A percentile compares a stretch with the other conserved stretches of the same genome.
Conservation (phyloP, 352 stramenopile species). For the Pythium plurisporium region DNA sequence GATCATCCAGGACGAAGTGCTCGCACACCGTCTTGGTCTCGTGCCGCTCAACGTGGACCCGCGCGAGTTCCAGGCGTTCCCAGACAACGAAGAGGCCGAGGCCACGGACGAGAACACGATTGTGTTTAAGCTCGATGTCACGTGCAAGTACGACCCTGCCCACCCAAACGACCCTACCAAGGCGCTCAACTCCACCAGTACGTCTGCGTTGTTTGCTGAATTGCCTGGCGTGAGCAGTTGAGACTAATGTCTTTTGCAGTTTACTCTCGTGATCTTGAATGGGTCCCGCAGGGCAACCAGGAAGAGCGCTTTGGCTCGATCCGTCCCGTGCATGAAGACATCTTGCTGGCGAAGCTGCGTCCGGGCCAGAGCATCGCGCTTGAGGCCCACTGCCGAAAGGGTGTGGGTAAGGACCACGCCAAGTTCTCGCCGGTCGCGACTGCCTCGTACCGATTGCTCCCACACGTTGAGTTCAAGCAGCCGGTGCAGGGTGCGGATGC, state of each 20-base stretch:
- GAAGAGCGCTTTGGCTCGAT: slow-evolving; percentile 85
- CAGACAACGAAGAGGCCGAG: slow-evolving; percentile 85
- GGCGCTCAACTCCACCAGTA: slow-evolving; percentile 58
- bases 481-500: slow-evolving; percentile 60
- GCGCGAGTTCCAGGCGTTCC: slow-evolving; percentile 83
- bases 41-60: slow-evolving; percentile 82
- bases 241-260: slow-evolving; percentile 35
- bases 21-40: slow-evolving; percentile 87
- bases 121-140: slow-evolving; percentile 95
- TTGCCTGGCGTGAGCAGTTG: neutral
- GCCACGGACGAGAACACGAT: slow-evolving; percentile 95
- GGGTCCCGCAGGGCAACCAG: slow-evolving; percentile 96
- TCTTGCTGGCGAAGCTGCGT: slow-evolving; percentile 95
- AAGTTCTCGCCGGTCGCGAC: slow-evolving; percentile 97
- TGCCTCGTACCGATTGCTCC: slow-evolving; percentile 93
- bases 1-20: slow-evolving; percentile 92
- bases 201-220: no score
- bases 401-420: slow-evolving; percentile 96
- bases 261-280: slow-evolving; percentile 94
- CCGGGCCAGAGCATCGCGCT: slow-evolving; percentile 95
- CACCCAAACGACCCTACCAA: slow-evolving; percentile 66
- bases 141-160: slow-evolving; percentile 70
- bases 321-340: slow-evolving; percentile 92
- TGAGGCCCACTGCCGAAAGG: slow-evolving; percentile 93
- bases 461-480: slow-evolving; percentile 71